These are phyloP conservation scores for Curvularia verruculosa DNA, from an alignment of 2,329 filamentous ascomycete genomes.

Conservation along the genomic window DNA sequence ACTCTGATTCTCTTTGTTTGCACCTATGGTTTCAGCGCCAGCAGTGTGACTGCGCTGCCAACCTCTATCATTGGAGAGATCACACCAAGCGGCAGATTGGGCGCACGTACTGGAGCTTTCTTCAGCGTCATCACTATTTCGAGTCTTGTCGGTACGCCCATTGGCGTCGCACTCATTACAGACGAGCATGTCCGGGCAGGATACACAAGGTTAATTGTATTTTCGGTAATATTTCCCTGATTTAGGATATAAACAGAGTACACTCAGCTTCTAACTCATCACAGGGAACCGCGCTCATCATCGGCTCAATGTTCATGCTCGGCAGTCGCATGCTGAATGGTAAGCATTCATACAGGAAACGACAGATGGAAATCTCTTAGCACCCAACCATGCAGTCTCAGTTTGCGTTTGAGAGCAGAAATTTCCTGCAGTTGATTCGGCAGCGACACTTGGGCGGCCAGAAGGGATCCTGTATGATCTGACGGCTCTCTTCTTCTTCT, in stretches of 20 bases:
- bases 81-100: conserved; percentile 71
- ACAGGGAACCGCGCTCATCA: conserved; percentile 24
- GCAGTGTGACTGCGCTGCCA: conserved; percentile 67
- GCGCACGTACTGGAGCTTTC: conserved; percentile 68
- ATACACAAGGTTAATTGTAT: conserved; percentile 34
- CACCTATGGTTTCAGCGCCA: conserved; percentile 73
- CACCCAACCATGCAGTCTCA: not conserved
- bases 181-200: conserved; percentile 24
- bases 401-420: not conserved
- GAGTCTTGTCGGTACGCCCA: conserved; percentile 70
- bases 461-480: conserved; percentile 6
- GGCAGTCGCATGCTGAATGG: conserved; percentile 27
- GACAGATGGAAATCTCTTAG: conserved; percentile 5
- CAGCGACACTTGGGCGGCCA: conserved; percentile 27
- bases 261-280: not conserved
- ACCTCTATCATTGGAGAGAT: conserved; percentile 73
- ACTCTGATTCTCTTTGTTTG: conserved; percentile 68
- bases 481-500: too few relatives aligned
- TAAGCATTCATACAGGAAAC: conserved; percentile 19
- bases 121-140: conserved; percentile 68
- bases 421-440: conserved; percentile 9
- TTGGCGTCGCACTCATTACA: conserved; percentile 59
- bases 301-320: conserved; percentile 29
- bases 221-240: conserved; percentile 26
- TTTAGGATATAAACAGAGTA: not conserved